These are phyloP conservation scores for Chaetoceros tenuissimus DNA, from an alignment of 108 stramenopile genomes.

Conservation along the genomic window DNA sequence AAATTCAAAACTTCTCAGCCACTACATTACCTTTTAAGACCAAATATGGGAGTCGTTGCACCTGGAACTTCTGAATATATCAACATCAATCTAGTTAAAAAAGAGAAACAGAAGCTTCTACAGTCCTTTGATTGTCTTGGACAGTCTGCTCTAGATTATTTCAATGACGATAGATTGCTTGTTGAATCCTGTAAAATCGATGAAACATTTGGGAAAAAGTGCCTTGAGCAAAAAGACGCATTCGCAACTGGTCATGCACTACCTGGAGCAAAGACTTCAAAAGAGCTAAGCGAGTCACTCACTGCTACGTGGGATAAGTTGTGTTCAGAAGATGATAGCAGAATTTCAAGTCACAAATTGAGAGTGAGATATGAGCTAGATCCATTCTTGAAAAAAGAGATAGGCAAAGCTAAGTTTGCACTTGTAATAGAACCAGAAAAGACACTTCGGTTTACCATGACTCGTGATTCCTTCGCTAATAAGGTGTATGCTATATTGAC, in stretches of 20 bases:
- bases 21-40: slow-evolving; percentile 83
- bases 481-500: slow-evolving; percentile 37
- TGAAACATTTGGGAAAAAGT: slow-evolving; percentile 36
- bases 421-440: slow-evolving; percentile 61
- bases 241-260: slow-evolving; percentile 11
- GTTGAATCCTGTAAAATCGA: slow-evolving; percentile 63
- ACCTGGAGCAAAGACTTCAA: slow-evolving; percentile 23
- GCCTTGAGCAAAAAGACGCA: slow-evolving; percentile 10
- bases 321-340: slow-evolving; percentile 12
- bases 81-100: slow-evolving; percentile 78
- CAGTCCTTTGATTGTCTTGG: slow-evolving; percentile 81
- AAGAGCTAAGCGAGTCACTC: slow-evolving; percentile 61
- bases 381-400: slow-evolving; percentile 4
- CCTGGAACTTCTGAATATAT: slow-evolving; percentile 65
- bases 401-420: slow-evolving; percentile 17
- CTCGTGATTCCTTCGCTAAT: slow-evolving; percentile 17
- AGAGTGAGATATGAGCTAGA: slow-evolving; percentile 68
- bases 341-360: slow-evolving; percentile 71
- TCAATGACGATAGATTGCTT: slow-evolving; percentile 87
- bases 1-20: slow-evolving; percentile 92
- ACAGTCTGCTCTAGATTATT: slow-evolving; percentile 80
- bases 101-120: slow-evolving; percentile 72
- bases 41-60: slow-evolving; percentile 81
- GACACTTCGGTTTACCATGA: slow-evolving; percentile 56
- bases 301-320: slow-evolving; percentile 77